Conservation (phyloP, 106 monocot genomes). For the Acorus calamus region DNA sequence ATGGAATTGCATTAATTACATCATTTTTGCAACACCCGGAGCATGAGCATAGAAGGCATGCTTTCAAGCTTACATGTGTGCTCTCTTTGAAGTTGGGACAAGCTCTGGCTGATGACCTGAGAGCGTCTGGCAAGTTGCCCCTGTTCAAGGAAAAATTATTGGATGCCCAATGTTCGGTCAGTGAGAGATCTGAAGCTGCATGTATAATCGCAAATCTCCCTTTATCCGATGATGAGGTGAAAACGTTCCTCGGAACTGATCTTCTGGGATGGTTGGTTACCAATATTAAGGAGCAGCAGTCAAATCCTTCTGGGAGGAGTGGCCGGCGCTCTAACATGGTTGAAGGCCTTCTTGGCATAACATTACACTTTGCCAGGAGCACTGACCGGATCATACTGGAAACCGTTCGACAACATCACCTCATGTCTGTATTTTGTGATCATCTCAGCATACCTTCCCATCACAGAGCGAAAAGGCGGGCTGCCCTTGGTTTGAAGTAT, state of each 20-base stretch:
- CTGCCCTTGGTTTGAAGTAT: constrained; percentile 33
- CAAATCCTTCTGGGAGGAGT: constrained; percentile 14
- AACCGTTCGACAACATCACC: constrained; percentile 28
- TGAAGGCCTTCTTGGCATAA: constrained; percentile 39
- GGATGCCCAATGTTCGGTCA: constrained; percentile 13
- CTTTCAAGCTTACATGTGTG: constrained; percentile 20
- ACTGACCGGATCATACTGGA: constrained; percentile 17
- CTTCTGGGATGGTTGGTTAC: constrained; percentile 28
- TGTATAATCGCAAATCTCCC: constrained; percentile 30
- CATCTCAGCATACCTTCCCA: constrained; percentile 20
- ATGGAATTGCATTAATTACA: constrained; percentile 15
- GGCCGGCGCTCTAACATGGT: constrained; percentile 13
- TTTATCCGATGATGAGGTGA: constrained; percentile 23
- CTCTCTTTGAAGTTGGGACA: constrained; percentile 29
- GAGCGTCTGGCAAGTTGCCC: constrained; percentile 12
- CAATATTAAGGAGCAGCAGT: constrained; percentile 20
- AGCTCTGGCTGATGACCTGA: constrained; percentile 26
- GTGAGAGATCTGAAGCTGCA: constrained; percentile 25
- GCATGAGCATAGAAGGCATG: constrained; percentile 10
- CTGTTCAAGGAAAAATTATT: constrained; percentile 27
- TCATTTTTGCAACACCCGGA: constrained; percentile 28
- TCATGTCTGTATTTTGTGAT: constrained; percentile 26
- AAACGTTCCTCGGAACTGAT: constrained; percentile 21
- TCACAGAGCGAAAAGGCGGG: constrained; percentile 22
- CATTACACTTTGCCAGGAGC: constrained; percentile 30